These are phyloP conservation scores for Arctostaphylos glauca DNA, from an alignment of 148 eudicot species.

Conservation along the genomic window DNA sequence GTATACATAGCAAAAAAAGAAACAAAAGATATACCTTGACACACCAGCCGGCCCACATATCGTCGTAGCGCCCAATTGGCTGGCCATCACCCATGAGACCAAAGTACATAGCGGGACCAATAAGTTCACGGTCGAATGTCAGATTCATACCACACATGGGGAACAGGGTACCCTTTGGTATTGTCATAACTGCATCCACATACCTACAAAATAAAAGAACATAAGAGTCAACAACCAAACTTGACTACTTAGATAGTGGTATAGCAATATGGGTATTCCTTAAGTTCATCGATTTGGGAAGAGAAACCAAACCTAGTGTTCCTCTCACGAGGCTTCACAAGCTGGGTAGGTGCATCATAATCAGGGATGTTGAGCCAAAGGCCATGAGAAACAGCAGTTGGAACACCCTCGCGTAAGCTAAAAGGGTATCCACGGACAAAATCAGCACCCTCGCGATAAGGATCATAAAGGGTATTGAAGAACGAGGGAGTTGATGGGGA, in stretches of 20 bases:
- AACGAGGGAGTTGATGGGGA: conserved; percentile 62
- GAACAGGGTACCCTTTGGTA: conserved; percentile 58
- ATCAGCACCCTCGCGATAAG: conserved; percentile 62
- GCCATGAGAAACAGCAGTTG: conserved; percentile 67
- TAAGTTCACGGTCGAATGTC: conserved; percentile 60
- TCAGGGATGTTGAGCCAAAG: conserved; percentile 73
- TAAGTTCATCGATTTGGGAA: not conserved
- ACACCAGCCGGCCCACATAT: conserved; percentile 79
- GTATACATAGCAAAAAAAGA: not conserved
- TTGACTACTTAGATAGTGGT: not conserved
- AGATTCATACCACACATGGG: conserved; percentile 79
- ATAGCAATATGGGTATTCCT: not conserved
- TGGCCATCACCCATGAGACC: conserved; percentile 80
- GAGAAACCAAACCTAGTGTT: conserved; percentile 37
- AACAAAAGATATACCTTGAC: conserved; percentile 31
- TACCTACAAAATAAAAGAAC: conserved; percentile 30
- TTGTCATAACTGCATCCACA: conserved; percentile 62
- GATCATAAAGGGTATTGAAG: conserved; percentile 69
- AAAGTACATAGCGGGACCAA: conserved; percentile 71
- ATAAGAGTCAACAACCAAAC: not conserved
- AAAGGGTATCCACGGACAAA: conserved; percentile 74
- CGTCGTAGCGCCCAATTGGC: conserved; percentile 69
- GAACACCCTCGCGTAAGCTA: conserved; percentile 56
- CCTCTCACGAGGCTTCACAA: conserved; percentile 68
- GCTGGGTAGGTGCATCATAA: conserved; percentile 73